These are phyloP conservation scores for Citrus sp. DNA, from an alignment of 345 rosid species.

Conservation along the genomic window DNA sequence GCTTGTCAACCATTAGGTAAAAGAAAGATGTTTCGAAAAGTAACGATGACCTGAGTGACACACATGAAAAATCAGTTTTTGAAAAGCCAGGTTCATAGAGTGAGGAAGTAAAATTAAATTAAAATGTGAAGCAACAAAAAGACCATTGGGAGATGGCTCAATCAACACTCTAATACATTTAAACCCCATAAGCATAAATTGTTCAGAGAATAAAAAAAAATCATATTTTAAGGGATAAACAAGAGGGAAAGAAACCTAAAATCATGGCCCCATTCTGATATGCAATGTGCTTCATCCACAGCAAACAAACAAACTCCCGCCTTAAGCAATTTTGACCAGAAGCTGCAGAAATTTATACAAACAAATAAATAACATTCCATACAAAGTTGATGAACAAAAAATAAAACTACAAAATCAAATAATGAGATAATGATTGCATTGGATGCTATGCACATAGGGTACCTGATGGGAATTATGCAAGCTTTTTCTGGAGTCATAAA, in stretches of 20 bases:
- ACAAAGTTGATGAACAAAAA: not conserved
- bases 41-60: not conserved
- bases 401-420: not conserved
- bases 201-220: not conserved
- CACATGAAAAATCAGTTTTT: not conserved
- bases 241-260: constrained; percentile 34
- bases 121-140: not conserved
- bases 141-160: not conserved
- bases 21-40: not conserved
- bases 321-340: constrained; percentile 40
- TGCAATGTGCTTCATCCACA: constrained; percentile 55
- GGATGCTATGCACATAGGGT: not conserved
- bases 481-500: constrained; percentile 53
- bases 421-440: not conserved
- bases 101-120: not conserved
- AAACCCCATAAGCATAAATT: not conserved
- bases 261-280: constrained; percentile 55
- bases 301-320: constrained; percentile 40
- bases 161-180: not conserved
- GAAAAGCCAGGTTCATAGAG: not conserved
- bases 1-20: no score
- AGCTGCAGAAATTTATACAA: constrained; percentile 21
- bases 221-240: not conserved
- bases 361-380: not conserved
- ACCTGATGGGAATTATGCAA: constrained; percentile 35